Conservation (phyloP, 768 basidiomycete genomes). For the Floccularia luteovirens region DNA sequence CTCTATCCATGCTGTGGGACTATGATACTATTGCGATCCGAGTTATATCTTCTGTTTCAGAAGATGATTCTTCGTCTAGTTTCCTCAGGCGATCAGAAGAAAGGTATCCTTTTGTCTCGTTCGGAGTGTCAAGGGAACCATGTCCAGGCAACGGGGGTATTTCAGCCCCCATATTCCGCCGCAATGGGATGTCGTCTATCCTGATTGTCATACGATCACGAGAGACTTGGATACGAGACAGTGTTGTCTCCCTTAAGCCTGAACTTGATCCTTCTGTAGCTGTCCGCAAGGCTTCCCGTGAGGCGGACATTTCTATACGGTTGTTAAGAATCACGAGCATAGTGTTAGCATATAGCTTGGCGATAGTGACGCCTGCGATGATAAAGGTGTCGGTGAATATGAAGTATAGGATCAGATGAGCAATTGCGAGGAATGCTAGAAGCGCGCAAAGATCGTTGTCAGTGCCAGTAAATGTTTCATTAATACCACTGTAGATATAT, state of each 20-base stretch:
- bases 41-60: no score
- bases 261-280: no score
- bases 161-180: no score
- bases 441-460: background rate
- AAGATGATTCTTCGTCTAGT: no score
- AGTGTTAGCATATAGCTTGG: conserved; percentile 22
- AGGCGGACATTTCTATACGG: conserved; percentile 11
- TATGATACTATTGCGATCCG: no score
- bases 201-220: conserved; percentile 6
- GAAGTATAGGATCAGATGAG: conserved; percentile 20
- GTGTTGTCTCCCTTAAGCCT: background rate
- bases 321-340: conserved; percentile 21
- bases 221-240: conserved; percentile 2
- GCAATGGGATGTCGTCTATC: conserved; percentile 2
- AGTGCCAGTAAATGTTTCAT: background rate
- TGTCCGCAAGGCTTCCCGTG: conserved; percentile 1
- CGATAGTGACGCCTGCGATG: conserved; percentile 16
- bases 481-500: conserved; percentile 2
- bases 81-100: no score
- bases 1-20: no score
- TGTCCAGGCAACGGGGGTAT: no score
- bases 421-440: conserved; percentile 15
- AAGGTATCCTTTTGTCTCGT: no score
- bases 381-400: conserved; percentile 13
- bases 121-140: no score